Percentiles rank a stretch among this genome's conserved stretches.
phyloP scores from a whole-genome alignment of 176 grass and related monocot genomes.

The Eragrostis curvula region DNA sequence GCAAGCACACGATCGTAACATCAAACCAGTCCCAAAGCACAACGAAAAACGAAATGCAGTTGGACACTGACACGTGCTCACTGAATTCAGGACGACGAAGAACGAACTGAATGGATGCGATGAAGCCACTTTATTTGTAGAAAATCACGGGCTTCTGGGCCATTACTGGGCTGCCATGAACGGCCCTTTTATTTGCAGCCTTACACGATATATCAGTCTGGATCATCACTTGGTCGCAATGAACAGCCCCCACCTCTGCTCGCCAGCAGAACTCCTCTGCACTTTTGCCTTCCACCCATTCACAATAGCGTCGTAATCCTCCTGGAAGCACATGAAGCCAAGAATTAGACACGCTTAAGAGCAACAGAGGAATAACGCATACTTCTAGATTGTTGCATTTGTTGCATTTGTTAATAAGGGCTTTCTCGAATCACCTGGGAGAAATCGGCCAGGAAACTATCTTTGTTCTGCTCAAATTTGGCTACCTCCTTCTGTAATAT shows the following conservation, averaged over 20 bases:
- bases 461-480: slow-evolving; percentile 74
- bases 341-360: slow-evolving; percentile 6
- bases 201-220: background rate
- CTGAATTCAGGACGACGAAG: background rate
- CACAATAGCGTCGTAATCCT: slow-evolving; percentile 87
- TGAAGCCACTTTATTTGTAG: slow-evolving; percentile 41
- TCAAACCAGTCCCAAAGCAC: background rate
- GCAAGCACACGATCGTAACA: background rate
- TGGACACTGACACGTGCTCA: background rate
- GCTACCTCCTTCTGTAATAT: slow-evolving; percentile 80
- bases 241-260: slow-evolving; percentile 97
- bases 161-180: background rate
- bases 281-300: slow-evolving; percentile 93
- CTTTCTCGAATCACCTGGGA: slow-evolving; percentile 63
- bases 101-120: slow-evolving; percentile 4
- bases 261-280: slow-evolving; percentile 75
- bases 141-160: background rate
- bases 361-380: background rate
- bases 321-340: slow-evolving; percentile 49
- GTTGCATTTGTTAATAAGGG: background rate
- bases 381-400: background rate
- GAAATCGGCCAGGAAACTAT: slow-evolving; percentile 76
- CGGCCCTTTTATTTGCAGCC: background rate
- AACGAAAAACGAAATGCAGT: background rate
- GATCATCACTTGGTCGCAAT: slow-evolving; percentile 68